Percentiles rank a stretch among this genome's conserved stretches.
Evolutionary conservation across 2,329 filamentous ascomycete genomes (phyloP).

Genomic region (Teratosphaeria viscida): DNA sequence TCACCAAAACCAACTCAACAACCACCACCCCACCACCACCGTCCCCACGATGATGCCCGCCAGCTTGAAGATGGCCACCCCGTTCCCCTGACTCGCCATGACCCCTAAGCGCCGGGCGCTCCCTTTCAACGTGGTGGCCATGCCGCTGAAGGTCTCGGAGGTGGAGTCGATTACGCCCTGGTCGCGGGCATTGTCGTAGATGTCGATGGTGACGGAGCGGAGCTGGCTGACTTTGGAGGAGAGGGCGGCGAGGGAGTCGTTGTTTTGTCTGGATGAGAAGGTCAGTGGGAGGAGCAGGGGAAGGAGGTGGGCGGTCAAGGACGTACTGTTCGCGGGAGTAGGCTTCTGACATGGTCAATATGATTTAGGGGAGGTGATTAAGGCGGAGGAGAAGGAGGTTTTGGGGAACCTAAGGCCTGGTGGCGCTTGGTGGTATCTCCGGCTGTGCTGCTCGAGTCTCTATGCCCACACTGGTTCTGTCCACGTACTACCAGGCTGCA

Average conservation of each 20-base stretch:
- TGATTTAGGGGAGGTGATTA: neutral
- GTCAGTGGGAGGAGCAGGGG: neutral
- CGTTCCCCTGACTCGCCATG: slow-evolving; percentile 87
- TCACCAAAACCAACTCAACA: slow-evolving; percentile 31
- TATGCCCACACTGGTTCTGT: no score
- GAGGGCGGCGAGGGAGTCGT: slow-evolving; percentile 83
- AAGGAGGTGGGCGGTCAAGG: neutral
- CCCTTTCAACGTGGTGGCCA: slow-evolving; percentile 72
- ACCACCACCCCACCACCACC: slow-evolving; percentile 67
- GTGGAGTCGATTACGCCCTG: slow-evolving; percentile 83
- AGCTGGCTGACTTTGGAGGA: slow-evolving; percentile 83
- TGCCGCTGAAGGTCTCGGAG: slow-evolving; percentile 81
- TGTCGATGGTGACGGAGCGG: slow-evolving; percentile 89
- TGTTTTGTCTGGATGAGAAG: slow-evolving; percentile 60
- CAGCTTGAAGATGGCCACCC: slow-evolving; percentile 81
- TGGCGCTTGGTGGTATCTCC: neutral
- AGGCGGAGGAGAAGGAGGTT: neutral
- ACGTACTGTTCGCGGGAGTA: slow-evolving; percentile 50
- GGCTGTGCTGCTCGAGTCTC: no score
- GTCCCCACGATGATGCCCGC: slow-evolving; percentile 67
- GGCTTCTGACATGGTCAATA: slow-evolving; percentile 41
- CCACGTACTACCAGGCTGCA: no score
- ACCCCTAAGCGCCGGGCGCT: slow-evolving; percentile 71
- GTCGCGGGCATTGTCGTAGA: slow-evolving; percentile 88
- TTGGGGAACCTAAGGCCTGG: neutral